Evolutionary conservation across 164 flowering plant genomes (phyloP).

Genomic region (Chimonanthus praecox): DNA sequence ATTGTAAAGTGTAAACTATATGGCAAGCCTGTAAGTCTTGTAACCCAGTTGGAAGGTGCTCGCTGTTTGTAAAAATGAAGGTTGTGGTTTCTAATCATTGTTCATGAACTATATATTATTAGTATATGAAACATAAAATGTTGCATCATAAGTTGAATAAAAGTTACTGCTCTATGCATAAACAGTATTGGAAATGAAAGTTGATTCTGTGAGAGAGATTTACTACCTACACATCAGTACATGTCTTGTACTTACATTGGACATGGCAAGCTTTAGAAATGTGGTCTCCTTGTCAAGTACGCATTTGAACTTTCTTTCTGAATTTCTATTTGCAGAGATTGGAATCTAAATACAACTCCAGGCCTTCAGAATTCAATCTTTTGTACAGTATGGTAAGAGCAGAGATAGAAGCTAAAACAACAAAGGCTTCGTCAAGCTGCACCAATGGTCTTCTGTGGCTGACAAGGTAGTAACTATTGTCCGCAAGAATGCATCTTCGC

Average conservation of each 20-base stretch:
- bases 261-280: neutral
- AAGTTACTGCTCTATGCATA: neutral
- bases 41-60: too few species aligned
- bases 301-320: neutral
- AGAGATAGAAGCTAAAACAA: slow-evolving; percentile 73
- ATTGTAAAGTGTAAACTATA: too few species aligned
- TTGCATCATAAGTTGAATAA: neutral
- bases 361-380: slow-evolving; percentile 51
- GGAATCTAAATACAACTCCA: slow-evolving; percentile 62
- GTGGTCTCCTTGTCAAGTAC: neutral
- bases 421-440: slow-evolving; percentile 87
- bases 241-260: neutral
- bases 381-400: slow-evolving; percentile 61
- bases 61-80: too few species aligned
- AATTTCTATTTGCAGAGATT: slow-evolving; percentile 53
- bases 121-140: neutral
- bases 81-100: too few species aligned
- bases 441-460: slow-evolving; percentile 97
- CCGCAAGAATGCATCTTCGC: neutral
- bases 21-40: too few species aligned
- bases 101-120: too few species aligned
- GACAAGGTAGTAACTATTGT: slow-evolving; percentile 63
- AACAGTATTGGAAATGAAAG: too few species aligned
- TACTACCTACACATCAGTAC: neutral
- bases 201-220: too few species aligned